Conservation (phyloP, 371 early-diverging fungal genomes). For the Saksenaea vasiformis region DNA sequence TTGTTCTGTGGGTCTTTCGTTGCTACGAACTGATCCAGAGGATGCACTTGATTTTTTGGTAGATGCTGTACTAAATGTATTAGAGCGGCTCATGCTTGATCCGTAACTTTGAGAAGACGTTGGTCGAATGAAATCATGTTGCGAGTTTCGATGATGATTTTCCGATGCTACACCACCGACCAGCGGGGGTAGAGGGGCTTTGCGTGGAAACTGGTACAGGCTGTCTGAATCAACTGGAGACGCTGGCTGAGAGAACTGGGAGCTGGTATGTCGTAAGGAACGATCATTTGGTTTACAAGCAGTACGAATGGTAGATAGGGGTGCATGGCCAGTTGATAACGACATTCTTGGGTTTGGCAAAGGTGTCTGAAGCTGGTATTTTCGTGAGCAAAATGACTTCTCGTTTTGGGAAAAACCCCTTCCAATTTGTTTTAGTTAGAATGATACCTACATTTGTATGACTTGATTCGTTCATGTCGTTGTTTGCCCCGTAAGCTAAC, state of each 20-base stretch:
- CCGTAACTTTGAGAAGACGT: slow-evolving; percentile 29
- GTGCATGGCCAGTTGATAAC: neutral
- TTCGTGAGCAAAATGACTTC: neutral
- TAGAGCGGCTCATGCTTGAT: slow-evolving; percentile 41
- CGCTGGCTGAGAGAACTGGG: neutral
- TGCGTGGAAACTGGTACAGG: slow-evolving; percentile 46
- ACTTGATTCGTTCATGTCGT: neutral
- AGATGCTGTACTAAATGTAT: slow-evolving; percentile 49
- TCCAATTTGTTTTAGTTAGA: neutral
- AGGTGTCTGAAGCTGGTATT: neutral
- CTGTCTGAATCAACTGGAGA: slow-evolving; percentile 23
- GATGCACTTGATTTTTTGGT: slow-evolving; percentile 27
- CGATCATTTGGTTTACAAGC: neutral
- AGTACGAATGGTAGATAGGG: neutral
- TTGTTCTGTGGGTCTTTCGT: slow-evolving; percentile 9
- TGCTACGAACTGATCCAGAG: slow-evolving; percentile 14
- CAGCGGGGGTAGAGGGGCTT: slow-evolving; percentile 46
- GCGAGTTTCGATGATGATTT: neutral
- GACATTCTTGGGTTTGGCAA: neutral
- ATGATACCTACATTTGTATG: neutral
- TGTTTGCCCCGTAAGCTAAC: neutral
- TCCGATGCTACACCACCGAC: slow-evolving; percentile 3
- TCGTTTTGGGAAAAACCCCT: slow-evolving; percentile 4
- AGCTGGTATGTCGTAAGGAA: neutral
- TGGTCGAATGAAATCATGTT: slow-evolving; percentile 5